These are phyloP conservation scores for Lactarius pseudohatsudake DNA, from an alignment of 768 basidiomycete genomes.

Conservation along the genomic window DNA sequence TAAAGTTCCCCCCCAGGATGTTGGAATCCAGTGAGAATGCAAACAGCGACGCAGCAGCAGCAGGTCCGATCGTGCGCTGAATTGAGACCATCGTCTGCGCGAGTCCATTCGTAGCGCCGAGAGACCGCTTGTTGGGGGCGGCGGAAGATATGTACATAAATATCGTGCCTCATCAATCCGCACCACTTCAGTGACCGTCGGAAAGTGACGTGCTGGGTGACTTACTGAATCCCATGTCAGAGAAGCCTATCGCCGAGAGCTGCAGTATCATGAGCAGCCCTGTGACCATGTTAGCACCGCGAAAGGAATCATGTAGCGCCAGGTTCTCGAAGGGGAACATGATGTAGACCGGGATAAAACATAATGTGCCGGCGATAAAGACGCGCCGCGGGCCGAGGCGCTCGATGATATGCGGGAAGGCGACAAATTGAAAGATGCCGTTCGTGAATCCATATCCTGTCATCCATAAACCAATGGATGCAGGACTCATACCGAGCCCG, in stretches of 20 bases:
- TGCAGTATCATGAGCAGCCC: slow-evolving; percentile 17
- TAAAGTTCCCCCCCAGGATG: too few relatives aligned
- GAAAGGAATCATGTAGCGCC: neutral
- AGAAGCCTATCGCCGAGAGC: slow-evolving; percentile 12
- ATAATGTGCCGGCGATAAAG: slow-evolving; percentile 32
- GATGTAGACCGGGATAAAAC: slow-evolving; percentile 31
- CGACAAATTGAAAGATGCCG: slow-evolving; percentile 40
- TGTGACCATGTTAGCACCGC: neutral
- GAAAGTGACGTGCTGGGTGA: neutral
- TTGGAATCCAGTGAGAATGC: too few relatives aligned
- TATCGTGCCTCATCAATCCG: slow-evolving; percentile 49
- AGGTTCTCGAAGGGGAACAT: slow-evolving; percentile 34
- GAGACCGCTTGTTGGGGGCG: slow-evolving; percentile 60
- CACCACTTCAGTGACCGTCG: neutral
- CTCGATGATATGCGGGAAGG: slow-evolving; percentile 39
- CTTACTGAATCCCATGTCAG: slow-evolving; percentile 23
- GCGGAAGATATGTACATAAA: slow-evolving; percentile 69
- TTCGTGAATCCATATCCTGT: slow-evolving; percentile 39
- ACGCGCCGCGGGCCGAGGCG: slow-evolving; percentile 40
- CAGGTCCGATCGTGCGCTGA: slow-evolving; percentile 52
- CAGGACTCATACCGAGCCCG: slow-evolving; percentile 40
- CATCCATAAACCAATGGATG: slow-evolving; percentile 41
- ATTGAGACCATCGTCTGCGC: slow-evolving; percentile 41
- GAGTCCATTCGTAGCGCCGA: slow-evolving; percentile 67
- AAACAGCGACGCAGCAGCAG: slow-evolving; percentile 41